Base-by-base conservation (phyloP, 169 alveolate genomes). In the Babesia microti region DNA sequence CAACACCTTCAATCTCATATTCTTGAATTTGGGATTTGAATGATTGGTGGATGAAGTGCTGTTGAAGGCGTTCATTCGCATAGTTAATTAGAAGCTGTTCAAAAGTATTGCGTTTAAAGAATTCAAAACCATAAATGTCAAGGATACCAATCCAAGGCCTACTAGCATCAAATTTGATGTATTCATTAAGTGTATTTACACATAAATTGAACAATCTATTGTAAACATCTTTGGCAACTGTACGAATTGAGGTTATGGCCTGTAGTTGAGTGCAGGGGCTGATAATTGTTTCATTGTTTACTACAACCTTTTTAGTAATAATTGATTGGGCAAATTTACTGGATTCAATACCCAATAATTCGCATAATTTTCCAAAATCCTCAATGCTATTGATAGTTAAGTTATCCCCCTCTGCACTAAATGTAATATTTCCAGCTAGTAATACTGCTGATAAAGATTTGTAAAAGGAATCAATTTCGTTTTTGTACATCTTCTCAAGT, bases 111-210 rank as follows among this genome's bases (percentile, higher is more conserved):
- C 82, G 82, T 42, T 86, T 69, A 51, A 96, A 92, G 33, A 81
- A 85, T 68, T 96, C 99, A 66, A 96, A 96, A 0, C 99, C 99
- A 68, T 89, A 95, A 42, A 95, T 94, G 69, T 96, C 99, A 15
- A 96, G 67, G 40, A 96, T 87, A 28, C 98, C 98, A 41, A 95
- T 91, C 79, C 87, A 83, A 19, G 41, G 67, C 27, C 56, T 46
- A 32, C 49, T 68, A 27, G 71, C 81, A 40, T 79, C 81, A 21
- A 58, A 63, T 29, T 67, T 56, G 53, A 80, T 72, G 59, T 72
- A 69, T 39, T 60, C 50, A 59, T 83, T 83, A 29, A 83, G 53
- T 41, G 56, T 69, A 34, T 80, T 72, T 34, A 80, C 80, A 30
- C 72, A 55, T 39, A 61, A 76, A 30, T 75, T 76, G 57, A 83